Base-by-base conservation (phyloP, 1,284 basidiomycete genomes). In the Ceratobasidium papillatum region DNA sequence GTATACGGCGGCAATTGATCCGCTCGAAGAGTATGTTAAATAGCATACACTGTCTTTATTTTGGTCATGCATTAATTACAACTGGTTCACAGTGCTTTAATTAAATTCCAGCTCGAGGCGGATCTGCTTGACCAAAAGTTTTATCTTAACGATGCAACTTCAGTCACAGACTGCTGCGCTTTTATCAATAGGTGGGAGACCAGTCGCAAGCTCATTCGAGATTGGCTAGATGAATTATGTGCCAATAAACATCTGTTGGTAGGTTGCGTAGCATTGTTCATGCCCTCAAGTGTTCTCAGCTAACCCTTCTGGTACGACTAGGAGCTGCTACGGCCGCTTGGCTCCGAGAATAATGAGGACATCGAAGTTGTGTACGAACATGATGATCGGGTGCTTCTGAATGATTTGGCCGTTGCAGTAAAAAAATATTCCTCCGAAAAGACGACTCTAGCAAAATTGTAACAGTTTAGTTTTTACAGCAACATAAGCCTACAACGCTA, bases 21-120 rank as follows among this genome's bases (percentile, higher is more conserved):
- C 59, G 19, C 72, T 74, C 12, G 72, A 74, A 27, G 45, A 64
- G 72, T 74, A 61, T 25, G 65, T 38, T 41, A 22, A 14, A 54
- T 17, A n/a, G 14, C 5, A 17, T 7, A 3, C 9, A 30, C 19
- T 9, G 7, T 32, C 32, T 47, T 27, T 4, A 12, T 22, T 11
- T 9, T 30, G 19, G 25, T 27, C 9, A 12, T 22, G 19, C 22
- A 22, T 22, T 27, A 2, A 54, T 27, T 27, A 2, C 7, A 9
- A 14, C 32, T 22, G 25, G 7, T 41, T 34, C 22, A 45, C 5
- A 58, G 54, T 3, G 22, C 52, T 32, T 52, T 58, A 14, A 34
- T 27, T 4, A 25, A n/a, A 1, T 54, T 69, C n/a, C 36, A n/a
- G 19, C 52, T 51, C 8, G 43, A 19, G 2, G 54, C 38, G 27